These are phyloP conservation scores for Heliosperma pusillum DNA, from an alignment of 148 eudicot species.

Conservation along the genomic window DNA sequence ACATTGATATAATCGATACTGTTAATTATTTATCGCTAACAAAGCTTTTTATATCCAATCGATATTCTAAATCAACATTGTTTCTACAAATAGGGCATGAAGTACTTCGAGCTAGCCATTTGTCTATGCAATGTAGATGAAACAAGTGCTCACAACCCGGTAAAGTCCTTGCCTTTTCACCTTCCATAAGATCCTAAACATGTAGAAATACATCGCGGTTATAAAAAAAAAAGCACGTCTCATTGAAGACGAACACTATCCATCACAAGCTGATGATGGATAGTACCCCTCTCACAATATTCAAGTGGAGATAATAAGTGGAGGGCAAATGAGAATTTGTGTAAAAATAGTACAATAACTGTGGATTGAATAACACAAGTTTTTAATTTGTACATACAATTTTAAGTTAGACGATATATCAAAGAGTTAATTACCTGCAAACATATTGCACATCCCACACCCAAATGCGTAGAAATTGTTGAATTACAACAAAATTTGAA, in stretches of 20 bases:
- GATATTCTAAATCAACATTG: constrained; percentile 10
- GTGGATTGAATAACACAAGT: no score
- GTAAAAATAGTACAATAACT: no score
- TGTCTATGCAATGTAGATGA: constrained; percentile 37
- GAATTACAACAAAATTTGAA: constrained; percentile 14
- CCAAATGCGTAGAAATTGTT: constrained; percentile 6
- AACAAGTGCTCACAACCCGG: constrained; percentile 40
- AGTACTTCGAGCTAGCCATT: constrained; percentile 39
- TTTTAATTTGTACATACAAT: no score
- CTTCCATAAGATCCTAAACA: constrained; percentile 33
- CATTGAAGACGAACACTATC: no score
- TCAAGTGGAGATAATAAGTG: no score
- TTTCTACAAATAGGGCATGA: constrained; percentile 49
- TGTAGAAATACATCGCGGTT: neutral
- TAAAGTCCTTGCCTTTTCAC: constrained; percentile 31
- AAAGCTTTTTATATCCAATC: neutral
- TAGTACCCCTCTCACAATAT: no score
- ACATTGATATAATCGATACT: neutral
- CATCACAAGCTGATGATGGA: no score
- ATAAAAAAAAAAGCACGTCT: neutral
- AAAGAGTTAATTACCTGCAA: constrained; percentile 41
- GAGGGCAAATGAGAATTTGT: no score
- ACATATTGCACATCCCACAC: constrained; percentile 36
- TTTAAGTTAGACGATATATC: no score
- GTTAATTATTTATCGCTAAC: neutral